Conservation (phyloP, 73 alveolate genomes). For the Effrenium voratum region DNA sequence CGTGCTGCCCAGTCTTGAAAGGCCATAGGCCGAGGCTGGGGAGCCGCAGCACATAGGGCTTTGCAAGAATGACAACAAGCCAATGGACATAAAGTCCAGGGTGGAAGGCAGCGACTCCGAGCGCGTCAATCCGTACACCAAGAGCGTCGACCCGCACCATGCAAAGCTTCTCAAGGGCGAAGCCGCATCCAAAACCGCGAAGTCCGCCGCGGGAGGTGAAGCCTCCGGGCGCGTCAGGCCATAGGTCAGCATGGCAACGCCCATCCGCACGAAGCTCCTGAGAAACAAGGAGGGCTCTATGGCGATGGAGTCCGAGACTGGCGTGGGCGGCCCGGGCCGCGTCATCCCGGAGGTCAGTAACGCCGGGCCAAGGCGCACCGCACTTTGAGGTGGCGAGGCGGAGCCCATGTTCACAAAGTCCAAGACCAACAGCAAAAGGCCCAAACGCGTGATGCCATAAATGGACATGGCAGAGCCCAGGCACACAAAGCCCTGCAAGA, state of each 20-base stretch:
- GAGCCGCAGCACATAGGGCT: constrained; percentile 12
- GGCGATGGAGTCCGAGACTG: background rate
- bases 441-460: constrained; percentile 17
- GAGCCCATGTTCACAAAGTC: constrained; percentile 11
- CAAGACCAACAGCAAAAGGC: background rate
- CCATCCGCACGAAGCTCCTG: background rate
- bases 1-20: background rate
- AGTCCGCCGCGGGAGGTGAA: background rate
- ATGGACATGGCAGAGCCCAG: background rate
- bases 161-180: background rate
- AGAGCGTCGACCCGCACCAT: background rate
- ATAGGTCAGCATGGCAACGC: background rate
- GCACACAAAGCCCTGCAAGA: background rate
- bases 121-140: constrained; percentile 29
- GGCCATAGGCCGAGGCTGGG: background rate
- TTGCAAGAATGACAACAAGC: background rate
- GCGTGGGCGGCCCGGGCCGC: background rate
- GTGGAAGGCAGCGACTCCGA: background rate
- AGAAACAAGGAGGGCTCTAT: background rate
- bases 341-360: constrained; percentile 18
- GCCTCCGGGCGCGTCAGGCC: constrained; percentile 28
- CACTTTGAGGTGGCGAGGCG: background rate
- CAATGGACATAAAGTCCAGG: background rate
- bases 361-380: background rate
- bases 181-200: background rate